Conservation (phyloP, 2,329 filamentous ascomycete species). For the Plenodomus tracheiphilus region DNA sequence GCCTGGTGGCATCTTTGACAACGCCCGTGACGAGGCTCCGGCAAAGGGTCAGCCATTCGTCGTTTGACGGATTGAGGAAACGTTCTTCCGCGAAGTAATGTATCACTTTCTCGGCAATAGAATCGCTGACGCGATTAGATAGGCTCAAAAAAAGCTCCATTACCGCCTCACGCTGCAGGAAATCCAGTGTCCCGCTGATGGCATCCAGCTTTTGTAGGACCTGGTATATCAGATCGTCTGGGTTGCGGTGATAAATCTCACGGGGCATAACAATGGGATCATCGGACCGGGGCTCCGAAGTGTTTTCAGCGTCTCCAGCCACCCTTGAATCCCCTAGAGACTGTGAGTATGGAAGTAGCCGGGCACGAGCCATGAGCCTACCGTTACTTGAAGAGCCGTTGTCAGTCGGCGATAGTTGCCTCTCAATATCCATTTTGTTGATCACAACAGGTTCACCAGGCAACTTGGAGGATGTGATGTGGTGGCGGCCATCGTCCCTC, state of each 20-base stretch:
- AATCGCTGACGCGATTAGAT: conserved; percentile 65
- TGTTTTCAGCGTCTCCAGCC: conserved; percentile 10
- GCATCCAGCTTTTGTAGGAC: conserved; percentile 34
- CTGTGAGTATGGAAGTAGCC: conserved; percentile 3
- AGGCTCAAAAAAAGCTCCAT: conserved; percentile 68
- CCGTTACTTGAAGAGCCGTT: conserved; percentile 13
- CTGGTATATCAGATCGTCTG: conserved; percentile 30
- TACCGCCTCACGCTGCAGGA: conserved; percentile 67
- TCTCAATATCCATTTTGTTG: conserved; percentile 37
- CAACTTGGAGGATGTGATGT: conserved; percentile 2
- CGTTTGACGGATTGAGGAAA: conserved; percentile 72
- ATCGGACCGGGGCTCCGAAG: conserved; percentile 18
- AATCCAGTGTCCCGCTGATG: conserved; percentile 48
- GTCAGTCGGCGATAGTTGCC: conserved; percentile 6
- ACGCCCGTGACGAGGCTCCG: conserved; percentile 64
- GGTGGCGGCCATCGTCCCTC: conserved; percentile 33
- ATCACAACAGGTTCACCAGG: conserved; percentile 40
- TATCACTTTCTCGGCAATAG: conserved; percentile 65
- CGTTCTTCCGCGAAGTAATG: conserved; percentile 70
- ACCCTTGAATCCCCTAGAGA: conserved; percentile 10
- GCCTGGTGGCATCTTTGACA: conserved; percentile 64
- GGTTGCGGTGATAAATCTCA: conserved; percentile 16
- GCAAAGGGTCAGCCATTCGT: conserved; percentile 68
- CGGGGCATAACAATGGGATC: conserved; percentile 1
- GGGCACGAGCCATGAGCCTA: background rate